phyloP scores from a whole-genome alignment of 1,284 basidiomycete species.

The Bjerkandera adusta region DNA sequence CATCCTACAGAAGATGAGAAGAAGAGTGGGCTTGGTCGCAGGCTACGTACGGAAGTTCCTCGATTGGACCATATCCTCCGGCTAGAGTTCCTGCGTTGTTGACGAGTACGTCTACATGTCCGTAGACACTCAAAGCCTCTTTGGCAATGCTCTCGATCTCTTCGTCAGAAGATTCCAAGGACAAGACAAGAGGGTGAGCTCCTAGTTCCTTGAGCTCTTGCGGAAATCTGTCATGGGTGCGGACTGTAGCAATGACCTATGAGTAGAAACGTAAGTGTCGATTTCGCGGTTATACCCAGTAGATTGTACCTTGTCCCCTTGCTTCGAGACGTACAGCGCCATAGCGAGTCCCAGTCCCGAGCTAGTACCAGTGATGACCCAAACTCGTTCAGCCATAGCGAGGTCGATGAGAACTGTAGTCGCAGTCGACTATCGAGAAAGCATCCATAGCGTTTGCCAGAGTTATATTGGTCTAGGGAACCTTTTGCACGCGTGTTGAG shows the following conservation, averaged over 20 bases:
- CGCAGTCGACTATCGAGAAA: too few relatives aligned
- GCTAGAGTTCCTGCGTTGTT: conserved; percentile 27
- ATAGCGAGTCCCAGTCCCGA: conserved; percentile 29
- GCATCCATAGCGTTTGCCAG: too few relatives aligned
- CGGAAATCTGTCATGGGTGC: conserved; percentile 21
- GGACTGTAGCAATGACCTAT: conserved; percentile 28
- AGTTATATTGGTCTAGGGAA: too few relatives aligned
- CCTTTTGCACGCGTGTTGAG: too few relatives aligned
- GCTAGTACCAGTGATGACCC: conserved; percentile 31
- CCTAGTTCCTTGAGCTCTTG: conserved; percentile 15
- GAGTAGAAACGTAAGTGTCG: neutral
- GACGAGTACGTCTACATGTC: conserved; percentile 17
- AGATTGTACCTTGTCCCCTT: conserved; percentile 25
- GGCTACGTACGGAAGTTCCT: conserved; percentile 27
- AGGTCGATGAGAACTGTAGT: too few relatives aligned
- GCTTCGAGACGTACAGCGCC: conserved; percentile 22
- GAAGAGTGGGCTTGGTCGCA: neutral
- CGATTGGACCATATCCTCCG: conserved; percentile 23
- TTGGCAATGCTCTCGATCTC: conserved; percentile 21
- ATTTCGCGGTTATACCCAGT: neutral
- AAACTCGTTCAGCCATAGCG: conserved; percentile 15
- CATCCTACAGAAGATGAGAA: conserved; percentile 11
- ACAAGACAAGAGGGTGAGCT: conserved; percentile 23
- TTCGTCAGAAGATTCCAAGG: conserved; percentile 23
- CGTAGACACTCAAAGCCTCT: conserved; percentile 20